Base-by-base conservation (phyloP, 2,329 filamentous ascomycete genomes). In the Aschersonia sp. region DNA sequence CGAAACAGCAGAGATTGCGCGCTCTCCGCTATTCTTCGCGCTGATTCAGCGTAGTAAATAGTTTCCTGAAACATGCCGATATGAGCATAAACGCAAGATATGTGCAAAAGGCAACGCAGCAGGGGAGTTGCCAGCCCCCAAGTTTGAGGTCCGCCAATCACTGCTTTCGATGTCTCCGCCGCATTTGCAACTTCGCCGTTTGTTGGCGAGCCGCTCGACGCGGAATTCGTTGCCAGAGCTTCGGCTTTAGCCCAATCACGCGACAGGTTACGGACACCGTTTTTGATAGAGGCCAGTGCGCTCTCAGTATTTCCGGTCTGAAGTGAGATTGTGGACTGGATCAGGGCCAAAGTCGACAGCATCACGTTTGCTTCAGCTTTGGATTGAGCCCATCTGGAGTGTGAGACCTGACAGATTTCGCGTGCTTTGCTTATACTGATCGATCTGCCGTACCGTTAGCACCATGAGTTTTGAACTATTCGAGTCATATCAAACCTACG, bases 31-130 rank as follows among this genome's bases (percentile, higher is more conserved):
- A 94, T 76, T 56, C 84, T 87, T 47, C 83, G 71, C 0, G 88
- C 88, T 56, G 92, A 84, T 54, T 95, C 84, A 1, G 84, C 82
- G 55, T 94, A 94, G 60, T 89, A 92, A 1, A 90, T 67, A 2
- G 90, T 90, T 61, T 97, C 90, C 50, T 87, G 81, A 53, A 88
- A 87, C 65, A 94, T 76, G 31, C 92, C 92, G 52, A 92, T 77
- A 53, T 94, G 83, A 1, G 84, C 79, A 55, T 89, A 95, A 1
- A 94, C 70, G 4, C 76, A 74, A 0, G 87, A 87, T 4, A 95
- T 74, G 49, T 88, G 81, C 50, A 81, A 65, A 11, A 94, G 69
- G 48, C 81, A 79, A 32, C 77, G 74, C 55, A 88, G 81, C 22
- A 95, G 72, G 1, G 83, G 79, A 31, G 79, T 76, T 6, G 92